Evolutionary conservation across 495 filamentous ascomycete genomes (phyloP).

Genomic region (Talaromyces stipitatus): DNA sequence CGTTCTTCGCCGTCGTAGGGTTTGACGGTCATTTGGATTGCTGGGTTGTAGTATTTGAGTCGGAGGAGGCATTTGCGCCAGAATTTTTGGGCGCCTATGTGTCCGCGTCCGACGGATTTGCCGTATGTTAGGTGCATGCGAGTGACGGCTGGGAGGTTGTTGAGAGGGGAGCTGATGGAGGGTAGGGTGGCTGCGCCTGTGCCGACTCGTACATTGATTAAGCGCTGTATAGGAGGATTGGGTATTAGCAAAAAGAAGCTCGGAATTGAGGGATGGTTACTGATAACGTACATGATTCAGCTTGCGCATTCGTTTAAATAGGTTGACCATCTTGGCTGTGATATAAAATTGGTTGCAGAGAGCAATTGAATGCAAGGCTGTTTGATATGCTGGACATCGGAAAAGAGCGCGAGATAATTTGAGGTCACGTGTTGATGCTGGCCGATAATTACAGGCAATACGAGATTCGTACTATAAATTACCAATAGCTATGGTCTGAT

Average conservation of each 20-base stretch:
- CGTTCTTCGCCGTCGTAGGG: constrained; percentile 47
- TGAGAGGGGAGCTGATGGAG: constrained; percentile 28
- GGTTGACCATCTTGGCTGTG: constrained; percentile 58
- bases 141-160: constrained; percentile 56
- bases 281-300: constrained; percentile 63
- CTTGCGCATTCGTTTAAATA: constrained; percentile 70
- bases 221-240: constrained; percentile 31
- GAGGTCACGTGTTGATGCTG: constrained; percentile 2
- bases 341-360: neutral
- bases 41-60: constrained; percentile 91
- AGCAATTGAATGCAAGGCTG: neutral
- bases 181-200: constrained; percentile 77
- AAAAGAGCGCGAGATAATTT: constrained; percentile 3
- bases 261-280: constrained; percentile 17
- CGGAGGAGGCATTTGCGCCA: constrained; percentile 76
- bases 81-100: constrained; percentile 84
- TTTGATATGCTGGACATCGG: neutral
- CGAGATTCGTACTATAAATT: neutral
- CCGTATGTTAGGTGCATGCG: constrained; percentile 81
- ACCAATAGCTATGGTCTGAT: neutral
- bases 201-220: constrained; percentile 65
- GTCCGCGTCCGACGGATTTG: constrained; percentile 43
- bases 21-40: constrained; percentile 71
- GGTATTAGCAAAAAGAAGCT: constrained; percentile 6
- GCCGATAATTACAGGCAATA: neutral